Conservation (phyloP, 73 alveolate species). For the Urostyla sp. region DNA sequence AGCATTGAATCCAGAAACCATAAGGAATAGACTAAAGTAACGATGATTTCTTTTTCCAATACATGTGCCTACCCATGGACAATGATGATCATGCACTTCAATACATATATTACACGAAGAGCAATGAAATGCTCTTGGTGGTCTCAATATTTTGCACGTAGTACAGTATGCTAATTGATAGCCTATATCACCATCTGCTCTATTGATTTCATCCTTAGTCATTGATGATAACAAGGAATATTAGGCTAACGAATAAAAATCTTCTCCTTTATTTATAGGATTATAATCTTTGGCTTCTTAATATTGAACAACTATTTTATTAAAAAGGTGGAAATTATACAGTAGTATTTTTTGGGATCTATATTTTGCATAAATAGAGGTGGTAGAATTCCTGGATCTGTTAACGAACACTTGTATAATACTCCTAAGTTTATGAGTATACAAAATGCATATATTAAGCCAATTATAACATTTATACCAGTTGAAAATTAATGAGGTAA, state of each 20-base stretch:
- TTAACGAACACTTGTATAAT: constrained; percentile 13
- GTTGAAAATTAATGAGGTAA: too few relatives aligned
- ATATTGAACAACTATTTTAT: constrained; percentile 12
- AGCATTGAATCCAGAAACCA: constrained; percentile 17
- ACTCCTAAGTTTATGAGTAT: background rate
- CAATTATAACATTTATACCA: constrained; percentile 7
- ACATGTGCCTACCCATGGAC: constrained; percentile 77
- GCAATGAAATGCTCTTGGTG: constrained; percentile 65
- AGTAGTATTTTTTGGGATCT: background rate
- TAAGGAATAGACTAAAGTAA: constrained; percentile 39
- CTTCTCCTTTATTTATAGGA: constrained; percentile 11
- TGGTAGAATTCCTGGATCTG: constrained; percentile 45
- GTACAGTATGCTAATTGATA: constrained; percentile 4
- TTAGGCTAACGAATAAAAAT: background rate
- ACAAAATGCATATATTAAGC: constrained; percentile 11
- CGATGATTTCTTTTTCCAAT: constrained; percentile 56
- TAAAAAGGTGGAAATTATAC: background rate
- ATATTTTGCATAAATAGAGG: background rate
- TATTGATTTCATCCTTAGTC: too few relatives aligned
- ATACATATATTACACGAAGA: constrained; percentile 57
- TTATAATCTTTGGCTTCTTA: background rate
- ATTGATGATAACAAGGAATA: constrained; percentile 1
- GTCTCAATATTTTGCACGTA: constrained; percentile 45
- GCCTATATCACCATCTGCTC: constrained; percentile 1
- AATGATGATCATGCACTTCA: constrained; percentile 65